Base-by-base conservation (phyloP, 371 early-diverging fungal genomes). In the Amoeboaphelidium protococcarum region DNA sequence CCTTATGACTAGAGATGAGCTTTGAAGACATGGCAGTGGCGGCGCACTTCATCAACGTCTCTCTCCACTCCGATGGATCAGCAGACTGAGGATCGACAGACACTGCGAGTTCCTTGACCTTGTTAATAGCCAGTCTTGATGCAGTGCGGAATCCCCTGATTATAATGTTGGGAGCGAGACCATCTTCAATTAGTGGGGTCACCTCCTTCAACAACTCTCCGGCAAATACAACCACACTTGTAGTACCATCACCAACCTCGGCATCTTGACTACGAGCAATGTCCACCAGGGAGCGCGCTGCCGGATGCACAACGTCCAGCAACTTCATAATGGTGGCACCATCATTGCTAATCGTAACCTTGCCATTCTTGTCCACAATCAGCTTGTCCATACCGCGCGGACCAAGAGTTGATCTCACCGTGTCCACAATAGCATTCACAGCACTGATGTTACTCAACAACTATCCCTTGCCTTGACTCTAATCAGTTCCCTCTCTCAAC, bases 371-470 rank as follows among this genome's bases (percentile, higher is more conserved):
- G 57, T 89, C 87, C 26, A 97, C 92, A 60, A 99, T 96, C 46
- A 98, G 69, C 68, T 99, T 99, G 65, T 99, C 99, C 89, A 95
- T 88, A 48, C 99, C 99, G 53, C 95, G 76, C 40, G 99, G 99
- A 27, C 99, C 99, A 27, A 99, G 74, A 2, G 99, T 98, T 1
- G 95, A 88, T 57, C 88, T 76, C 52, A 99, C 74, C 47, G 83
- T 82, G 58, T 97, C 92, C 45, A 88, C 88, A 41, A 98, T 78
- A 40, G 91, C 90, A 50, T 76, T 56, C 58, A 92, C 89, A 44
- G 92, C 92, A 49, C 86, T 86, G 54, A 99, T 96, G 68, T 99
- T 99, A 55, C 89, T 83, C 52, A 98, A 65, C 40, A 98, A 76
- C 60, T 98, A 98, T 31, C 89, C 87, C 58, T 78, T 86, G 47